Evolutionary conservation across 176 grass and related monocot genomes (phyloP), one percentile per base, ranked within the genome.

Genomic region (Bromus sterilis): DNA sequence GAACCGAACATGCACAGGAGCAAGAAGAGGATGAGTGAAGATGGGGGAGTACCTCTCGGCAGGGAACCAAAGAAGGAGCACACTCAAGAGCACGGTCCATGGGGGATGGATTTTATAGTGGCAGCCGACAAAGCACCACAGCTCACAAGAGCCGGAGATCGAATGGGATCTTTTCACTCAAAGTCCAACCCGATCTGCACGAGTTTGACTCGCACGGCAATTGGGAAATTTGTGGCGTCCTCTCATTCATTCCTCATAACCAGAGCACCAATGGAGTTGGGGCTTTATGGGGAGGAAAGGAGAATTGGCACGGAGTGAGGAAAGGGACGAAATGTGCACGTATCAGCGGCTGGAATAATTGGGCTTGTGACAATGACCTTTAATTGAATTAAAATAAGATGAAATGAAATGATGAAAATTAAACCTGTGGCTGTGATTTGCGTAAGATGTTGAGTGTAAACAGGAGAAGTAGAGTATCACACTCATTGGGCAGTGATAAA

Each of bases 181-280:
- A 82, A 80, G 76, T 84, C 76, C 76, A 88, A 88, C n/a, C 58
- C 75, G 36, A 66, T 80, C 37, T 29, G 75, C 80, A 79, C 46
- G 30, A 65, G 58, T 59, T 88, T 88, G 59, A 88, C 66, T 15
- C 15, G 36, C 18, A 9, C 57, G 16, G 28, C 40, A 14, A 81
- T 18, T 7, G 40, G 40, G 29, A 33, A 60, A 30, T 33, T 41
- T 33, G 40, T 25, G 79, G 85, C 79, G 32, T 32, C 72, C n/a
- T n/a, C n/a, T n/a, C n/a, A n/a, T n/a, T n/a, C n/a, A n/a, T 71
- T 0, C 28, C 35, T n/a, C 37, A n/a, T 53, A 41, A 6, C 5
- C 32, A 77, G 75, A 34, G 28, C 56, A 44, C 57, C 86, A 83
- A 74, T 83, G 80, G 80, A 65, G 67, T 30, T 66, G 66, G 56